These are phyloP conservation scores for Populus tremula DNA, from an alignment of 345 rosid species.

Conservation along the genomic window DNA sequence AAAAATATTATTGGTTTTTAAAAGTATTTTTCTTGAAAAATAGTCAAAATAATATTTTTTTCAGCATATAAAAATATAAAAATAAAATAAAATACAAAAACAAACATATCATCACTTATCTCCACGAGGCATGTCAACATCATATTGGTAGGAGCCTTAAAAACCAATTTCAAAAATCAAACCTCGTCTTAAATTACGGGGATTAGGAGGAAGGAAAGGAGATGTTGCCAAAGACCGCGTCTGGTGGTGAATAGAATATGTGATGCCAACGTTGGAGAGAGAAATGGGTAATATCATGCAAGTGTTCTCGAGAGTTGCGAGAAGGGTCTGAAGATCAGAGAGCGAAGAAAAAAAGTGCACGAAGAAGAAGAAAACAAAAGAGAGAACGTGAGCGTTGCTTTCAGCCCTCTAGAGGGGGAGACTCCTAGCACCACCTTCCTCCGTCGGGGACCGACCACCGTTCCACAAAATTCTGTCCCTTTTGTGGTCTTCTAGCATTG, in stretches of 20 bases:
- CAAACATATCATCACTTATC: too few species aligned
- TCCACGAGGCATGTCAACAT: conserved; percentile 13
- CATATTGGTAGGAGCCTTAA: conserved; percentile 5
- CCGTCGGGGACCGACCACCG: conserved; percentile 11
- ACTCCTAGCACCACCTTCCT: not conserved
- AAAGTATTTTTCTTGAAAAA: too few species aligned
- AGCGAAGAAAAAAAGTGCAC: not conserved
- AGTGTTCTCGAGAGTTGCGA: not conserved
- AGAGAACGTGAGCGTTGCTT: conserved; percentile 23
- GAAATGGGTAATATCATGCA: not conserved
- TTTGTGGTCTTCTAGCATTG: not conserved
- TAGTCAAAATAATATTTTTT: too few species aligned
- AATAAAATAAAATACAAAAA: too few species aligned
- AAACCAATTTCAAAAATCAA: not conserved
- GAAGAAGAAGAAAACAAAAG: conserved; percentile 19
- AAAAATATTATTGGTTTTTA: too few species aligned
- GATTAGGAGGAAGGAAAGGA: not conserved
- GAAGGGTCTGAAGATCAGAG: not conserved
- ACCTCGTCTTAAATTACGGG: conserved; percentile 13
- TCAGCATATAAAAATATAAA: too few species aligned
- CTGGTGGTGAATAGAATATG: too few species aligned
- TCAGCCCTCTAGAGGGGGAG: conserved; percentile 2
- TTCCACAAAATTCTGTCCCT: not conserved
- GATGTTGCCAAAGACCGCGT: not conserved
- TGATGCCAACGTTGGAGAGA: not conserved